These are phyloP conservation scores for Aechmea fasciata DNA, from an alignment of 176 grass and related monocot genomes.

Conservation along the genomic window DNA sequence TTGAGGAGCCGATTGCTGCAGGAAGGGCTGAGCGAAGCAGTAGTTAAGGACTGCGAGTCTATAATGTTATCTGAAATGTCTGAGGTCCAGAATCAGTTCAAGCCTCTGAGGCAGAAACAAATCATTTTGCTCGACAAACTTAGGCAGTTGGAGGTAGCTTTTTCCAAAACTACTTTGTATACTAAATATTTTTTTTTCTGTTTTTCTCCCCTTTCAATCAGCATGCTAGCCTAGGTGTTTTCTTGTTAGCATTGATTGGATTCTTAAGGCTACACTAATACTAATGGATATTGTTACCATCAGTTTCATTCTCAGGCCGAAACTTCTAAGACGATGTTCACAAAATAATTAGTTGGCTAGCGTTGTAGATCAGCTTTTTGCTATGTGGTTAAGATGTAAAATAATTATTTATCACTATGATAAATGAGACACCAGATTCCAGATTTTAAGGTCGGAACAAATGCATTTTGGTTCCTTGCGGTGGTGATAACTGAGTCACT, in stretches of 20 bases:
- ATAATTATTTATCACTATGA: too few relatives aligned
- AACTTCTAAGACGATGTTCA: not conserved
- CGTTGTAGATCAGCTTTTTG: too few relatives aligned
- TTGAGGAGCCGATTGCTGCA: slow-evolving; percentile 47
- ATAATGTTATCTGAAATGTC: slow-evolving; percentile 80
- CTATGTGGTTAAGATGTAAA: too few relatives aligned
- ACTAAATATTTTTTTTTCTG: too few relatives aligned
- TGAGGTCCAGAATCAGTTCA: slow-evolving; percentile 59
- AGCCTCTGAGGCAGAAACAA: slow-evolving; percentile 64
- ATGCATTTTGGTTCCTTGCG: too few relatives aligned
- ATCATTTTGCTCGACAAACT: slow-evolving; percentile 74
- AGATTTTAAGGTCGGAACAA: too few relatives aligned
- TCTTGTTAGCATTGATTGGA: not conserved
- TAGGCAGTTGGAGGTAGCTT: slow-evolving; percentile 76
- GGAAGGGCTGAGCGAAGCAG: slow-evolving; percentile 52
- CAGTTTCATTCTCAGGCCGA: too few relatives aligned
- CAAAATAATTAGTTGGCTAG: not conserved
- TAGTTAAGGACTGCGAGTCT: slow-evolving; percentile 74
- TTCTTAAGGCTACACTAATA: not conserved
- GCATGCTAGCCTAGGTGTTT: not conserved
- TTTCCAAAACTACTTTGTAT: not conserved
- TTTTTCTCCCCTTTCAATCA: too few relatives aligned
- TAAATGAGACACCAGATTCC: too few relatives aligned
- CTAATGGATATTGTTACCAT: too few relatives aligned
- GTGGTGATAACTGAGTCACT: too few relatives aligned